Evolutionary conservation across 1,139 yeast species (phyloP).

Genomic region (Pichia sp.): DNA sequence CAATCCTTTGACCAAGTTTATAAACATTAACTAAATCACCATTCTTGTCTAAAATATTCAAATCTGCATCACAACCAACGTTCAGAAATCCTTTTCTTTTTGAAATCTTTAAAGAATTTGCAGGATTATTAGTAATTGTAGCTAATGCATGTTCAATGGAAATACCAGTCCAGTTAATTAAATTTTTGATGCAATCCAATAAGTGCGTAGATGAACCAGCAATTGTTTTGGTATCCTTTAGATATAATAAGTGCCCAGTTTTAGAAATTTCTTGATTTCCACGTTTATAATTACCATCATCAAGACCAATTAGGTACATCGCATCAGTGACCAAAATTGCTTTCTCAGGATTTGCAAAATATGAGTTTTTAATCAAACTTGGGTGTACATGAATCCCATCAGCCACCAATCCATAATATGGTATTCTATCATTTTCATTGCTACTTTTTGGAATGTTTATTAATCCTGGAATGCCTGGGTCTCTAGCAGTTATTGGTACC

Average conservation of each 20-base stretch:
- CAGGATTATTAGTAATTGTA: constrained; percentile 54
- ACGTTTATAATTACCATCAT: constrained; percentile 48
- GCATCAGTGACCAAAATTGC: constrained; percentile 60
- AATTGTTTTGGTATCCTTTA: constrained; percentile 53
- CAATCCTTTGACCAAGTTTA: constrained; percentile 42
- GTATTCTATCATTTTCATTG: constrained; percentile 30
- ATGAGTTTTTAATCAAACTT: constrained; percentile 48
- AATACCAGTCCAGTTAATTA: constrained; percentile 47
- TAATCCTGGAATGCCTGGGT: constrained; percentile 54
- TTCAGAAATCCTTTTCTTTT: constrained; percentile 46
- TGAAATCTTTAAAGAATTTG: constrained; percentile 41
- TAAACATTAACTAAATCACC: constrained; percentile 46
- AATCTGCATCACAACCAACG: constrained; percentile 55
- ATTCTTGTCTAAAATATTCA: constrained; percentile 41
- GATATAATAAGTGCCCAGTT: constrained; percentile 41
- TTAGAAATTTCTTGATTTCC: constrained; percentile 45
- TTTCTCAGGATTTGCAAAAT: constrained; percentile 47
- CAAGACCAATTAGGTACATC: constrained; percentile 48
- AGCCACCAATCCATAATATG: constrained; percentile 53
- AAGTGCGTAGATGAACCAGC: constrained; percentile 61
- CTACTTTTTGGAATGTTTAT: constrained; percentile 1
- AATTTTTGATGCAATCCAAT: constrained; percentile 48
- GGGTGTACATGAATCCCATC: constrained; percentile 64
- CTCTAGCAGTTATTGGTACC: constrained; percentile 63
- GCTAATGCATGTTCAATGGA: constrained; percentile 49